Evolutionary conservation across 768 basidiomycete species (phyloP).

Genomic region (Tulasnella sp.): DNA sequence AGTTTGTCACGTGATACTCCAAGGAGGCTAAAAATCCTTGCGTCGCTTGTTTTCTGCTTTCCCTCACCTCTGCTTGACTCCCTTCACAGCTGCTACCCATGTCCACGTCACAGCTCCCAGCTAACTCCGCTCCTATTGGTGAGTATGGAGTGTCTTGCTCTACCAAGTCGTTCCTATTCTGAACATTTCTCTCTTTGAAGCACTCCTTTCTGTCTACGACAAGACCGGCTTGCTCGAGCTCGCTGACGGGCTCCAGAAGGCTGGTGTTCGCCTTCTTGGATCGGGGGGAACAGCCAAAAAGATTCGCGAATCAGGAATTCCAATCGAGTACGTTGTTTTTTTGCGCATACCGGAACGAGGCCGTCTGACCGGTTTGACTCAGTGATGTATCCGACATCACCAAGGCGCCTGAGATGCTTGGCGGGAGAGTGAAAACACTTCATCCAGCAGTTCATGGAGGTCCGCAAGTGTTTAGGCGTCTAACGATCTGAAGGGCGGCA

Average conservation of each 20-base stretch:
- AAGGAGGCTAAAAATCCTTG: slow-evolving; percentile 4
- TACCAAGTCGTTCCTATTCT: background rate
- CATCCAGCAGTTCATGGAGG: slow-evolving; percentile 98
- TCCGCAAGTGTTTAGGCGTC: slow-evolving; percentile 42
- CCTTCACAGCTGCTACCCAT: background rate
- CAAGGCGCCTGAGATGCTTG: slow-evolving; percentile 98
- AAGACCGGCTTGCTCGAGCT: slow-evolving; percentile 88
- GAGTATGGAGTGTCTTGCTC: background rate
- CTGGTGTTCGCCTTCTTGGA: slow-evolving; percentile 86
- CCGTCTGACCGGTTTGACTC: background rate
- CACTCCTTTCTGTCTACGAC: slow-evolving; percentile 94
- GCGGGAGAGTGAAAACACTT: slow-evolving; percentile 96
- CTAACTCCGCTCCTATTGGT: slow-evolving; percentile 25
- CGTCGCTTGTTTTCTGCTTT: background rate
- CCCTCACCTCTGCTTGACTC: slow-evolving; percentile 28
- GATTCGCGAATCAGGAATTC: slow-evolving; percentile 90
- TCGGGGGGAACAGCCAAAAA: slow-evolving; percentile 98
- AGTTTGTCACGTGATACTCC: background rate
- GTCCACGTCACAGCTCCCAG: background rate
- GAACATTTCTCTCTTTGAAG: slow-evolving; percentile 47
- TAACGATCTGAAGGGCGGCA: background rate
- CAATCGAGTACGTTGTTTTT: slow-evolving; percentile 71
- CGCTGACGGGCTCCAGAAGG: slow-evolving; percentile 76
- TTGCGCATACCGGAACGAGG: background rate
- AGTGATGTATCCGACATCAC: slow-evolving; percentile 98